Evolutionary conservation across 2,329 filamentous ascomycete species (phyloP).

Genomic region (Aureobasidium sp.): DNA sequence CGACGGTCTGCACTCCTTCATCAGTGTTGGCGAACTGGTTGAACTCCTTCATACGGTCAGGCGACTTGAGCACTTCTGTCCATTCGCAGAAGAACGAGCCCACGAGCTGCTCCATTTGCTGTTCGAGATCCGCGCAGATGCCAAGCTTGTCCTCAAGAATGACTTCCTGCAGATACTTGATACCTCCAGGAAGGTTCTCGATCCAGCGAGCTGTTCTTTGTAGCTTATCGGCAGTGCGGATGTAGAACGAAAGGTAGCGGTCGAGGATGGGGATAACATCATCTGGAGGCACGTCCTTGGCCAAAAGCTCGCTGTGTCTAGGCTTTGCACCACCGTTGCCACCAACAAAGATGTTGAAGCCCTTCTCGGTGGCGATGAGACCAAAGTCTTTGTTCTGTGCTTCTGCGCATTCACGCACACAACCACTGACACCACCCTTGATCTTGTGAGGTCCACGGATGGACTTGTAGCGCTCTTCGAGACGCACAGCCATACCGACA

Average conservation of each 20-base stretch:
- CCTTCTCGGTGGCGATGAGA: constrained; percentile 84
- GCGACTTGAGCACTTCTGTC: constrained; percentile 69
- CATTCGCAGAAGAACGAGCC: constrained; percentile 85
- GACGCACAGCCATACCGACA: constrained; percentile 78
- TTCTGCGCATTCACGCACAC: constrained; percentile 87
- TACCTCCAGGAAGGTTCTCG: constrained; percentile 72
- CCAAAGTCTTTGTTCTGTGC: constrained; percentile 92
- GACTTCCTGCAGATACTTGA: constrained; percentile 74
- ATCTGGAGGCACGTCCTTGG: constrained; percentile 74
- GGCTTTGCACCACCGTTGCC: constrained; percentile 87
- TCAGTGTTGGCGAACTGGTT: constrained; percentile 75
- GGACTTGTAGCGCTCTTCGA: constrained; percentile 88
- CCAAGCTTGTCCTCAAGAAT: constrained; percentile 79
- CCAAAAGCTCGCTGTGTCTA: constrained; percentile 70
- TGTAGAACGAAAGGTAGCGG: constrained; percentile 87
- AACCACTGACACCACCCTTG: constrained; percentile 83
- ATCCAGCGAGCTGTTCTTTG: constrained; percentile 86
- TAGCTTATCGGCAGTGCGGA: constrained; percentile 82
- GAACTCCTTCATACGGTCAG: constrained; percentile 61
- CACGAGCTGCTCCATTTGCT: constrained; percentile 80
- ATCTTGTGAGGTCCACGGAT: constrained; percentile 84
- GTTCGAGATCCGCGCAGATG: constrained; percentile 73
- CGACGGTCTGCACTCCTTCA: constrained; percentile 56
- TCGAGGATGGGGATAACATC: constrained; percentile 79
- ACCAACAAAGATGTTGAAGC: constrained; percentile 85